phyloP scores from a whole-genome alignment of 2,329 filamentous ascomycete genomes.

The Cladosporium sp. region DNA sequence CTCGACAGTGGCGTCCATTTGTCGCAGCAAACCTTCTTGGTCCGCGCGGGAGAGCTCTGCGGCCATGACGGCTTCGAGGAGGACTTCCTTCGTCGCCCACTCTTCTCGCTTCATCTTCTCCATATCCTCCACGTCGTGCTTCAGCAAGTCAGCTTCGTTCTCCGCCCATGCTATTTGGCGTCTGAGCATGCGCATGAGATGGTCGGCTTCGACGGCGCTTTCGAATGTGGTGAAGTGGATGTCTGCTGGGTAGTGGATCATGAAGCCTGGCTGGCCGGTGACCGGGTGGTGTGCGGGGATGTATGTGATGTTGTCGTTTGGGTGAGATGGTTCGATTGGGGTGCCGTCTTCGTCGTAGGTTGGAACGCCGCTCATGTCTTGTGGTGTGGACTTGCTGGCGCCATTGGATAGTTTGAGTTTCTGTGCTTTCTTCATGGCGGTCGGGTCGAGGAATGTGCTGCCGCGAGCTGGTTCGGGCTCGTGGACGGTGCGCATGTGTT shows the following conservation, averaged over 20 bases:
- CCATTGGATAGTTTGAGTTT: constrained; percentile 44
- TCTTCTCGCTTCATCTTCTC: constrained; percentile 69
- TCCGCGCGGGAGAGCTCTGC: constrained; percentile 59
- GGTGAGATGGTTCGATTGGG: constrained; percentile 37
- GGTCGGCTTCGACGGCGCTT: constrained; percentile 64
- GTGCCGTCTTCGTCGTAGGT: constrained; percentile 37
- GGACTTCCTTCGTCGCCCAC: constrained; percentile 77
- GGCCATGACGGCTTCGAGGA: constrained; percentile 76
- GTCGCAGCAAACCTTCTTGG: constrained; percentile 39
- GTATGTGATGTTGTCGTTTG: constrained; percentile 61
- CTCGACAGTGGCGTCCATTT: constrained; percentile 37
- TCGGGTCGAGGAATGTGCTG: constrained; percentile 62
- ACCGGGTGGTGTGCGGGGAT: constrained; percentile 62
- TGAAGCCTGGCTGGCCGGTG: constrained; percentile 52
- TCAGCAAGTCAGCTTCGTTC: constrained; percentile 65
- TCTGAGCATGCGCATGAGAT: constrained; percentile 63
- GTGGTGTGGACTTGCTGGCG: constrained; percentile 39
- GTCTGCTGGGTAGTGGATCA: constrained; percentile 57
- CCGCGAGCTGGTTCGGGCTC: constrained; percentile 79
- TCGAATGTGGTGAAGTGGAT: constrained; percentile 67
- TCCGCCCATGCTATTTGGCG: constrained; percentile 73
- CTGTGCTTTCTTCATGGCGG: constrained; percentile 48
- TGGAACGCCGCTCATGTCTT: constrained; percentile 34
- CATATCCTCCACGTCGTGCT: constrained; percentile 65
- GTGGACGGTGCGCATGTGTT: constrained; percentile 98